These are phyloP conservation scores for Acer campestre DNA, from an alignment of 345 rosid genomes.

Conservation along the genomic window DNA sequence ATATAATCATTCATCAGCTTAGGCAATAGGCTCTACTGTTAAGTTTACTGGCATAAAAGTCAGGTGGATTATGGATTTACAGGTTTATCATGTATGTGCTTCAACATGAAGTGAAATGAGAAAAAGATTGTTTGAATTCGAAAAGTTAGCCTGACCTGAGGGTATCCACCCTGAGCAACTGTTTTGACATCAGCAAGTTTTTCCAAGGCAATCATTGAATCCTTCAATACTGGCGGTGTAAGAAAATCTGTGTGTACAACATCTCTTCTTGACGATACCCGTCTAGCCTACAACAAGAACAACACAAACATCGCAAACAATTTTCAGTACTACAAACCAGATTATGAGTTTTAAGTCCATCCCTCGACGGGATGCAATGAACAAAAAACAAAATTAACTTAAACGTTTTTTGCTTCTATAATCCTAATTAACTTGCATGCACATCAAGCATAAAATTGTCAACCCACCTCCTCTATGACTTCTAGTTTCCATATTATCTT, in stretches of 20 bases:
- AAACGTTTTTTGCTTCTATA: slow-evolving; percentile 17
- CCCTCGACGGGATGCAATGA: slow-evolving; percentile 34
- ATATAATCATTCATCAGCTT: background rate
- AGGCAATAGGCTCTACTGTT: background rate
- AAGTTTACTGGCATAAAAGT: background rate
- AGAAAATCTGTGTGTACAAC: slow-evolving; percentile 78
- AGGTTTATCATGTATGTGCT: background rate
- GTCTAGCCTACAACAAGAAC: slow-evolving; percentile 53
- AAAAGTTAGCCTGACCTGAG: slow-evolving; percentile 54
- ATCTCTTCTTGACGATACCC: slow-evolving; percentile 68
- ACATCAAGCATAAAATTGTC: slow-evolving; percentile 27
- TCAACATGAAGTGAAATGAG: too few species aligned
- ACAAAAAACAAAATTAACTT: slow-evolving; percentile 41
- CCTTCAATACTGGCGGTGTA: slow-evolving; percentile 79
- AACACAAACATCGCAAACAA: background rate
- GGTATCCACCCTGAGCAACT: slow-evolving; percentile 87
- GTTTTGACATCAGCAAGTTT: slow-evolving; percentile 71
- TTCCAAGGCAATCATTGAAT: slow-evolving; percentile 56
- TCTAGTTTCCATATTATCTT: slow-evolving; percentile 27
- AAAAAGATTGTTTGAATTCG: background rate
- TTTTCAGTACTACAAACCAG: slow-evolving; percentile 23
- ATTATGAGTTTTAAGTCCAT: slow-evolving; percentile 45
- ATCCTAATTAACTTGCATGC: slow-evolving; percentile 20
- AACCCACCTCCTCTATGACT: slow-evolving; percentile 13
- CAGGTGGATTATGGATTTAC: background rate